A percentile compares a stretch with the other conserved stretches of the same genome.
These are phyloP conservation scores for Hericium alpestre DNA, from an alignment of 768 basidiomycete species.

Conservation along the genomic window DNA sequence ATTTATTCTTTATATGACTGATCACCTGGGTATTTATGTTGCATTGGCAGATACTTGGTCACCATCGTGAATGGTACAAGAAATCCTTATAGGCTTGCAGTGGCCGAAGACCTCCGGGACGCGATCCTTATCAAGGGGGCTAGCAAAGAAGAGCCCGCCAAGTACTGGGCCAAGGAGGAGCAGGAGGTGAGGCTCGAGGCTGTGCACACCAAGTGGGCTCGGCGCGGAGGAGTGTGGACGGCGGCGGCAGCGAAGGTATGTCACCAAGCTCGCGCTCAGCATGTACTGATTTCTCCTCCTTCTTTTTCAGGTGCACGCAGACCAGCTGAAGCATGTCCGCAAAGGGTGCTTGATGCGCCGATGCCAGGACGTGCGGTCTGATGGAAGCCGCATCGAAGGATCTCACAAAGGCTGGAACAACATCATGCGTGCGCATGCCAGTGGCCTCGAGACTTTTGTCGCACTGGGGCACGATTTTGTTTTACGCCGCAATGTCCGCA, in stretches of 20 bases:
- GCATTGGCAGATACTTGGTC: background rate
- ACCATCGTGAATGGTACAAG: background rate
- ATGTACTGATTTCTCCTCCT: no score
- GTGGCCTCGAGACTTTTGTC: no score
- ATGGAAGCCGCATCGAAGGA: no score
- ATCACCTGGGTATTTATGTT: background rate
- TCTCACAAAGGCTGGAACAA: no score
- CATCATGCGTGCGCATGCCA: no score
- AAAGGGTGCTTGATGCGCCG: no score
- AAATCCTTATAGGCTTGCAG: background rate
- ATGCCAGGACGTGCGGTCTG: no score
- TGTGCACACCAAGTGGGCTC: constrained; percentile 6
- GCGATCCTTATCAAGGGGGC: background rate
- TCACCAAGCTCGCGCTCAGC: no score
- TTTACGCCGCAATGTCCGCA: no score
- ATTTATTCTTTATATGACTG: background rate
- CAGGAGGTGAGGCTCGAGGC: constrained; percentile 11
- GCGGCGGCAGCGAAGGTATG: constrained; percentile 14
- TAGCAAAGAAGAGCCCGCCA: constrained; percentile 1
- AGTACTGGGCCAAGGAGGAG: constrained; percentile 12
- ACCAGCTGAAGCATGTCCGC: no score
- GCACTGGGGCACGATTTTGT: no score
- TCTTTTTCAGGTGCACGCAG: no score
- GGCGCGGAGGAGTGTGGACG: background rate
- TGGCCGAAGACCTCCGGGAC: background rate